Base-by-base conservation (phyloP, 371 early-diverging fungal species). In the Mucor saturninus region DNA sequence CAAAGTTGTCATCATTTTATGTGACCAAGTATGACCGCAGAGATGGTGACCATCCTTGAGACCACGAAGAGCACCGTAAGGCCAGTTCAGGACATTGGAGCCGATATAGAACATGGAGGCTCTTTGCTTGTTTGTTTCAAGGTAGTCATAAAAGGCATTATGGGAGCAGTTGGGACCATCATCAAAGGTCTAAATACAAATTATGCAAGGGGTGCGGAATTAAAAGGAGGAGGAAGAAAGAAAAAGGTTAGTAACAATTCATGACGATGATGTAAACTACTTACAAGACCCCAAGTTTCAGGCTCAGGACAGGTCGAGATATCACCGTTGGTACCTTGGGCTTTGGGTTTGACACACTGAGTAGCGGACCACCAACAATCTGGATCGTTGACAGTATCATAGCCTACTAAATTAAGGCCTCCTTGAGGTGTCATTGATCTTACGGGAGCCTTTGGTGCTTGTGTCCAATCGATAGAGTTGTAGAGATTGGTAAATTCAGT, bases 21-120 rank as follows among this genome's bases (percentile, higher is more conserved):
- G 86, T 29, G 82, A 82, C 86, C 86, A 86, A 28, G 83, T 81
- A 51, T 81, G 82, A 8, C 77, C 75, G 60, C 74, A 66, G 61
- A 81, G 62, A 52, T 81, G 82, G 37, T 81, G 82, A 0, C 82
- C 82, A 55, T 81, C 82, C 39, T 69, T 75, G 9, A 76, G 56
- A 67, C 79, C 82, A 61, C 82, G 77, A 13, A 75, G 61, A 38
- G 82, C 82, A 55, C 82, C 82, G 63, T 79, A 79, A 37, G 83
- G 78, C 83, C 81, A 81, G 66, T 65, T 67, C 15, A 79, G 63
- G 1, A 81, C 81, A 48, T 81, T 81, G 3, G 83, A 80, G 28
- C 83, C 84, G 59, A 83, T 77, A 55, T 79, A 81, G 62, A 83
- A 83, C 80, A 83, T 77, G 43, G 81, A 74, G 9, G 84, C 84